Base-by-base conservation (phyloP, 768 basidiomycete species). In the Lactarius akahatsu region DNA sequence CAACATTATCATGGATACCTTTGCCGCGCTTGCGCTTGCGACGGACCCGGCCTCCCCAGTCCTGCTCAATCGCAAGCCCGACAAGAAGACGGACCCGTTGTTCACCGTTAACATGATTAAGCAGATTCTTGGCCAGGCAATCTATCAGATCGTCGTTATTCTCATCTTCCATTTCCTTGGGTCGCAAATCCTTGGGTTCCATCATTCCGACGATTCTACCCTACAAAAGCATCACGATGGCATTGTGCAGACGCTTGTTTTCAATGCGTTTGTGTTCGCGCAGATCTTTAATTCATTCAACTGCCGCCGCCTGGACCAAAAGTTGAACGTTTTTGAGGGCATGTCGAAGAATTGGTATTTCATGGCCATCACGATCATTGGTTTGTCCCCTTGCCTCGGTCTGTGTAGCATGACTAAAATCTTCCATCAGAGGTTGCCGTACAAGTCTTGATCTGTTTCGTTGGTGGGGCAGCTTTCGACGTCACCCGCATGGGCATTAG, bases 1-100 rank as follows among this genome's bases (percentile, higher is more conserved):
- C 77, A 98, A 98, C 81, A 90, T 98, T 68, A 96, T 96, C 76
- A 96, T 96, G 95, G 96, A 97, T 75, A 96, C 94, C 2, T 98
- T 99, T 74, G 97, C 97, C 63, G 97, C 97, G 30, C 87, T 98
- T 59, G 97, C 97, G 15, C 86, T 99, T 59, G 96, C 97, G 20
- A 98, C 97, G 30, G 97, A 98, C 76, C 96, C 95, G 10, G 96
- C 97, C 0, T 86, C 89, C 1, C 87, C 87, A 57, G 75, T 80
- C 6, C 83, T 93, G 40, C 86, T 99, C 54, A 82, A 97, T 63
- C 88, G 96, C 73, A 91, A 92, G 76, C 97, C 97, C 4, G 95
- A 98, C 76, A 87, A 85, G 79, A 92, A 92, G 78, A 86, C 84
- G 1, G 88, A 94, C 1, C 94, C 97, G 2, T 78, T 99, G 59